These are phyloP conservation scores for Trichoderma citrinoviride DNA, from an alignment of 2,329 filamentous ascomycete genomes.

Conservation along the genomic window DNA sequence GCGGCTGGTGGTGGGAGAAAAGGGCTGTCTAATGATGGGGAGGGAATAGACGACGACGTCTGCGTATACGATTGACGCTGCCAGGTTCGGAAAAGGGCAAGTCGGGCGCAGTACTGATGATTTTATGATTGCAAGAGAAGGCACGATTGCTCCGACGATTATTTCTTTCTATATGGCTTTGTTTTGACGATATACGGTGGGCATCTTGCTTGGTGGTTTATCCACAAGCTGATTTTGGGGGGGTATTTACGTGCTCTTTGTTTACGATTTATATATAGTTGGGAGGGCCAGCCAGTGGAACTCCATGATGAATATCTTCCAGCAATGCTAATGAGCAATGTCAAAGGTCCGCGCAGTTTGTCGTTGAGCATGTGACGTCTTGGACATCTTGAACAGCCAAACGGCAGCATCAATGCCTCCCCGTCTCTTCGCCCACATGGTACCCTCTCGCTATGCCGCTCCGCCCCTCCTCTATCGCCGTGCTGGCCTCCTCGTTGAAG, in stretches of 20 bases:
- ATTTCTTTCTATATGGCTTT: not conserved
- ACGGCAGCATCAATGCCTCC: slow-evolving; percentile 30
- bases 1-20: not conserved
- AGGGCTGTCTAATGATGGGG: not conserved
- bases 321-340: not conserved
- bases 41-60: not conserved
- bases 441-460: slow-evolving; percentile 89
- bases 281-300: not conserved
- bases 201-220: not conserved
- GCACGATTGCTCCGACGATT: not conserved
- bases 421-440: slow-evolving; percentile 61
- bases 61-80: not conserved
- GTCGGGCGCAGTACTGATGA: slow-evolving; percentile 2
- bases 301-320: not conserved
- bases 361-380: not conserved
- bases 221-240: not conserved
- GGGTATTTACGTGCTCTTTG: not conserved
- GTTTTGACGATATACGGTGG: not conserved
- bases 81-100: not conserved
- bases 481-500: slow-evolving; percentile 61
- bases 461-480: slow-evolving; percentile 77
- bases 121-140: slow-evolving; percentile 9
- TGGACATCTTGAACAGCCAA: no score
- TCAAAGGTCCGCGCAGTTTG: not conserved
- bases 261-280: slow-evolving; percentile 8